Conservation (phyloP, 768 basidiomycete species). For the Podaxis pistillaris region DNA sequence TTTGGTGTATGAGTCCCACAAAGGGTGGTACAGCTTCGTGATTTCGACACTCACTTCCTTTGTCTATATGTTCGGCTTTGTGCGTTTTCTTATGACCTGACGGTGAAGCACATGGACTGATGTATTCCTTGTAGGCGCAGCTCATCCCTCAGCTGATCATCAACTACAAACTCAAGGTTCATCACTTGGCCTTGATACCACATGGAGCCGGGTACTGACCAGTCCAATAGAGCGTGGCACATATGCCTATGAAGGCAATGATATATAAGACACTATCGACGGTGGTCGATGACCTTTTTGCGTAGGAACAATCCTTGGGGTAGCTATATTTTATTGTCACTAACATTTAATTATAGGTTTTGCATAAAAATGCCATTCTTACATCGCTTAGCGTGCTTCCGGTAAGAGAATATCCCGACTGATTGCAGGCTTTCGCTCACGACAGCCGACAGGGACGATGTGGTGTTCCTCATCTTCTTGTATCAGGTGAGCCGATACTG, state of each 20-base stretch:
- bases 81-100: conserved; percentile 42
- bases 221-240: conserved; percentile 76
- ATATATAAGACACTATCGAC: conserved; percentile 91
- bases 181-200: conserved; percentile 24
- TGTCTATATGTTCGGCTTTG: conserved; percentile 97
- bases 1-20: conserved; percentile 78
- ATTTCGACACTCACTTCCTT: conserved; percentile 92
- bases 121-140: conserved; percentile 57
- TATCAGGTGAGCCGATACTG: conserved; percentile 68
- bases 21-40: conserved; percentile 95
- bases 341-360: conserved; percentile 48
- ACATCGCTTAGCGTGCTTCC: conserved; percentile 88
- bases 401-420: conserved; percentile 31
- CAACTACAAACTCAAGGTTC: conserved; percentile 94
- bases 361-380: conserved; percentile 97
- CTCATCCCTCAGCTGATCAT: conserved; percentile 88
- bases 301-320: conserved; percentile 46
- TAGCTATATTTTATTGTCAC: conserved; percentile 16
- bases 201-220: conserved; percentile 2
- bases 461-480: conserved; percentile 88
- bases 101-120: conserved; percentile 8
- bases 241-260: conserved; percentile 99
- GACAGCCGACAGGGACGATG: conserved; percentile 57
- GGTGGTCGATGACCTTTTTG: conserved; percentile 90
- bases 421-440: conserved; percentile 23